Evolutionary conservation across 257 asterid genomes (phyloP).

Genomic region (Vinca minor): DNA sequence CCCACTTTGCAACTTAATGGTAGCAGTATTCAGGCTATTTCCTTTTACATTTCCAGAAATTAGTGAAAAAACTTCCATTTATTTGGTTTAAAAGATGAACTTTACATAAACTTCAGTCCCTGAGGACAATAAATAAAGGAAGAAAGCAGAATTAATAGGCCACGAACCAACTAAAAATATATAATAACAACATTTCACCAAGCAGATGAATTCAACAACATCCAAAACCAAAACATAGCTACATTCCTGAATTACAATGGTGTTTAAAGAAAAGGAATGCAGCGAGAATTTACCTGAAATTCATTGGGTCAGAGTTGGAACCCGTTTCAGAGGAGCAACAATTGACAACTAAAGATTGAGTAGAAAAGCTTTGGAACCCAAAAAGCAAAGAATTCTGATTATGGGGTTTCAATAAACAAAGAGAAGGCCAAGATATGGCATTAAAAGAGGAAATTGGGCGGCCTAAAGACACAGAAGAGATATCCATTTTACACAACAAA

Average conservation of each 20-base stretch:
- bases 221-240: too few species aligned
- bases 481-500: conserved; percentile 27
- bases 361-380: conserved; percentile 27
- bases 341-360: conserved; percentile 26
- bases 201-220: not conserved
- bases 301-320: conserved; percentile 37
- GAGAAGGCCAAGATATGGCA: conserved; percentile 30
- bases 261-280: not conserved
- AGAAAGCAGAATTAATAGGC: not conserved
- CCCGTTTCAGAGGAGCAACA: conserved; percentile 44
- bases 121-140: not conserved
- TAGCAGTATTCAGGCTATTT: not conserved
- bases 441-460: conserved; percentile 34
- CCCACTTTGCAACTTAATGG: not conserved
- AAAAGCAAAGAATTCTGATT: conserved; percentile 16
- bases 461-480: conserved; percentile 30
- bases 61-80: not conserved
- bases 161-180: not conserved
- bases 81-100: not conserved
- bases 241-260: not conserved
- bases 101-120: not conserved
- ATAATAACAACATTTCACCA: not conserved
- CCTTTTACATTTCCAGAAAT: not conserved
- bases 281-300: conserved; percentile 36
- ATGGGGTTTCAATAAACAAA: conserved; percentile 32